These are phyloP conservation scores for Coniophora puteana DNA, from an alignment of 1,284 basidiomycete genomes.

Conservation along the genomic window DNA sequence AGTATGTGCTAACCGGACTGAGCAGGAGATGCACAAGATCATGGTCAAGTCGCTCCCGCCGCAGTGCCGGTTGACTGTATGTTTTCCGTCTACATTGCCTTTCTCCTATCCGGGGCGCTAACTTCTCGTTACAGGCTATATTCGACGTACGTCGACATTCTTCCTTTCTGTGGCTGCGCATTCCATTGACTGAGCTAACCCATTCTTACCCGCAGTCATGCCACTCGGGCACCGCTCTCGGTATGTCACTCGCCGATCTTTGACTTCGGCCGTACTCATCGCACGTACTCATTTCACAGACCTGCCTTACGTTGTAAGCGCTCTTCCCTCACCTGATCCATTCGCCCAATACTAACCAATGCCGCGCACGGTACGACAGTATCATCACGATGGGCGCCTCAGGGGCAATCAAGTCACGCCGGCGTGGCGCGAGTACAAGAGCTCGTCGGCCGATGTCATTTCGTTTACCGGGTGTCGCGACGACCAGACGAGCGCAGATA, in stretches of 20 bases:
- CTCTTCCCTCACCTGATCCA: neutral
- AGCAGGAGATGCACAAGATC: conserved; percentile 54
- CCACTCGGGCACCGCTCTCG: conserved; percentile 60
- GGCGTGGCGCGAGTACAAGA: conserved; percentile 30
- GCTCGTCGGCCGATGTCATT: conserved; percentile 49
- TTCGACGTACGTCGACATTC: neutral
- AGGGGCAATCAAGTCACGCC: conserved; percentile 48
- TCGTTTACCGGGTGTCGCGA: conserved; percentile 78
- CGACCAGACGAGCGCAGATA: conserved; percentile 67
- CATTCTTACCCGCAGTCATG: no score
- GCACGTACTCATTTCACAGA: conserved; percentile 34
- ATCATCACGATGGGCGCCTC: conserved; percentile 54
- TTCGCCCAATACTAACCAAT: neutral
- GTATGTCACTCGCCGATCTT: conserved; percentile 30
- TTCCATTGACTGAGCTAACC: no score
- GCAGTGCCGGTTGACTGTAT: conserved; percentile 69
- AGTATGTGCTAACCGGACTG: no score
- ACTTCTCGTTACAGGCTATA: no score
- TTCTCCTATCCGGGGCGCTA: no score
- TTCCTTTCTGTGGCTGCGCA: no score
- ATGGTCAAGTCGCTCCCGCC: conserved; percentile 59
- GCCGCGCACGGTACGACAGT: conserved; percentile 42
- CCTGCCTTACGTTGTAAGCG: conserved; percentile 53
- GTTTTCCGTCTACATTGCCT: conserved; percentile 26
- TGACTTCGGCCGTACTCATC: neutral